Conservation (phyloP, 163 green algal genomes). For the Picocystis sp. region DNA sequence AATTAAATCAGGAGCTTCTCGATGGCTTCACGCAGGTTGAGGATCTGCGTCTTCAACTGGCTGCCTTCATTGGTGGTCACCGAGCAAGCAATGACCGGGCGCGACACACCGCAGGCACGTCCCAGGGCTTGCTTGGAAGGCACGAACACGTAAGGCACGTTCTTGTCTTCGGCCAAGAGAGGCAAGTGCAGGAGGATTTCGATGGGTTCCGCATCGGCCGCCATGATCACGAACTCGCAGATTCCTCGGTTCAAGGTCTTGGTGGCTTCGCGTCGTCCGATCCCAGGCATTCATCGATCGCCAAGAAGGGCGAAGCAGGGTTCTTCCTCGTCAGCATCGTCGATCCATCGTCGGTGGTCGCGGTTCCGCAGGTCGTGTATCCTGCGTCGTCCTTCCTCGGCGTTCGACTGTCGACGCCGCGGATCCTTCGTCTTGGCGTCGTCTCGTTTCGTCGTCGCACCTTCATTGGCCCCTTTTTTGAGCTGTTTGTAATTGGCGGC, state of each 20-base stretch:
- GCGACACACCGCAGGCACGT: conserved; percentile 83
- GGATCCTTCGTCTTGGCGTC: too few relatives aligned
- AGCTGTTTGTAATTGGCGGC: conserved; percentile 98
- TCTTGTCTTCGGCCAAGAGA: conserved; percentile 97
- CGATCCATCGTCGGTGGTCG: too few relatives aligned
- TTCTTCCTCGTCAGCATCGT: background rate
- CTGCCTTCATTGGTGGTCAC: conserved; percentile 96
- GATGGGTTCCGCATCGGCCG: conserved; percentile 93
- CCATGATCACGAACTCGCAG: conserved; percentile 94
- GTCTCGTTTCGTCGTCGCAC: conserved; percentile 20
- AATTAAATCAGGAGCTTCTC: conserved; percentile 79
- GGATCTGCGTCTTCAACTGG: conserved; percentile 92
- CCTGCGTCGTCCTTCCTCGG: too few relatives aligned
- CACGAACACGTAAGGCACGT: conserved; percentile 88
- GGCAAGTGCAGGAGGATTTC: conserved; percentile 98
- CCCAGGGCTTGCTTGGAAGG: conserved; percentile 91
- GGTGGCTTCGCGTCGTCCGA: conserved; percentile 15
- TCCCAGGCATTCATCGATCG: too few relatives aligned
- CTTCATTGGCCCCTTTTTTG: conserved; percentile 97
- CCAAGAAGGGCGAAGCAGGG: background rate
- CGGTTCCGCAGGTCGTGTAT: too few relatives aligned
- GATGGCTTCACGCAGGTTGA: conserved; percentile 80
- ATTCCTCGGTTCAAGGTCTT: conserved; percentile 66
- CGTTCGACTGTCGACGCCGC: too few relatives aligned
- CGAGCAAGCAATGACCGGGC: conserved; percentile 80